Evolutionary conservation across 805 yeast genomes (phyloP).

Genomic region (Lipomyces yamadae): DNA sequence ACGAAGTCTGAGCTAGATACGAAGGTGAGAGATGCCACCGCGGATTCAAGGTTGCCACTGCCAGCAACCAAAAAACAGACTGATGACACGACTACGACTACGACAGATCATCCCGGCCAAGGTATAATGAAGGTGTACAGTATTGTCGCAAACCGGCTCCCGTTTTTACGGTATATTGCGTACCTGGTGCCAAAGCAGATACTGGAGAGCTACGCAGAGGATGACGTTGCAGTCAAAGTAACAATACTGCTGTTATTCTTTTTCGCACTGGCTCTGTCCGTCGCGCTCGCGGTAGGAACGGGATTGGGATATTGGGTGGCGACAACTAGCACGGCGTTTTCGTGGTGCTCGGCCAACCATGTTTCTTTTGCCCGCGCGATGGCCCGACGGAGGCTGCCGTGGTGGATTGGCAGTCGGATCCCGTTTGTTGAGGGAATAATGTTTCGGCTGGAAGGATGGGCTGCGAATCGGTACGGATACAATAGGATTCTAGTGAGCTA

Average conservation of each 20-base stretch:
- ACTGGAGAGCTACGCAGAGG: conserved; percentile 8
- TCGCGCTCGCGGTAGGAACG: conserved; percentile 11
- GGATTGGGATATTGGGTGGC: conserved; percentile 16
- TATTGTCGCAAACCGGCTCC: conserved; percentile 7
- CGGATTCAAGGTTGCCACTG: neutral
- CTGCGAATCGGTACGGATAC: conserved; percentile 19
- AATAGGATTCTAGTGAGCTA: neutral
- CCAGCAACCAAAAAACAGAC: neutral
- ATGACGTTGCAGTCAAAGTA: neutral
- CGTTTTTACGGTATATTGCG: conserved; percentile 12
- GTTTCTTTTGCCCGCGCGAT: conserved; percentile 3
- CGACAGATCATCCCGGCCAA: neutral
- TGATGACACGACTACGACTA: neutral
- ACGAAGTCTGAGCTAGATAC: neutral
- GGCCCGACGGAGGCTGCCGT: conserved; percentile 20
- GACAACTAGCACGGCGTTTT: neutral
- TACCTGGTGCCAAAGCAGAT: conserved; percentile 15
- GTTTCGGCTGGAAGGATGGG: conserved; percentile 31
- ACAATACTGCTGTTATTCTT: conserved; percentile 14
- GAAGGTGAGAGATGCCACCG: neutral
- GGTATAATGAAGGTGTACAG: neutral
- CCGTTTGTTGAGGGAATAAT: conserved; percentile 28
- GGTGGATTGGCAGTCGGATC: conserved; percentile 34
- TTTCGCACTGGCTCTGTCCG: neutral
- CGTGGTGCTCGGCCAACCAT: conserved; percentile 5